phyloP scores from a whole-genome alignment of 139 green algal species.

The Chlorella sorokiniana region DNA sequence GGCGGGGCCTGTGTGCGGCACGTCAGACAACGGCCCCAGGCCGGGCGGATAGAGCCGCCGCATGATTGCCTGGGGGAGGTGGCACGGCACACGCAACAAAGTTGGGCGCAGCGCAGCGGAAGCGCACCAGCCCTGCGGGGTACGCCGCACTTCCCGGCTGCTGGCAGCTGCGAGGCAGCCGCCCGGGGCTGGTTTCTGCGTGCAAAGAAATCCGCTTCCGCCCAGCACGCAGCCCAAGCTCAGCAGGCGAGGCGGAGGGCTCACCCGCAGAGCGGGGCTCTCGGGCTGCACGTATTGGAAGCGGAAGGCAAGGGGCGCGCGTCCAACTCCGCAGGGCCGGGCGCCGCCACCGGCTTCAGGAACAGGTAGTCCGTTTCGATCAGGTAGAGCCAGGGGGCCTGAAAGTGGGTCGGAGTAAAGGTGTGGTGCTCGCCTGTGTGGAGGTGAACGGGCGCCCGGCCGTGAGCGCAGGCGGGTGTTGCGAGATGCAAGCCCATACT shows the following conservation, averaged over 20 bases:
- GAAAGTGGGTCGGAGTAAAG: not conserved
- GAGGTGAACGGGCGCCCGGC: no score
- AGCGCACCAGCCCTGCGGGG: no score
- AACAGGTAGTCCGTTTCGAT: slow-evolving; percentile 86
- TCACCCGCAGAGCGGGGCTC: not conserved
- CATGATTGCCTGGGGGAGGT: slow-evolving; percentile 39
- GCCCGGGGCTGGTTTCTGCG: no score
- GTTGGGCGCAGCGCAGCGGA: no score
- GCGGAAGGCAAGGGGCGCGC: slow-evolving; percentile 52
- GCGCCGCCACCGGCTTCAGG: slow-evolving; percentile 63
- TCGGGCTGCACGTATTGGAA: slow-evolving; percentile 73
- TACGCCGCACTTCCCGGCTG: no score
- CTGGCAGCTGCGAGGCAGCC: no score
- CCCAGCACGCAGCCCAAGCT: no score
- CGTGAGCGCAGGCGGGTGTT: no score
- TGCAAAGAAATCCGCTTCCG: no score
- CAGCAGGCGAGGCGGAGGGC: not conserved
- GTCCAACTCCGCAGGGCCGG: slow-evolving; percentile 29
- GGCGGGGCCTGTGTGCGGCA: slow-evolving; percentile 53
- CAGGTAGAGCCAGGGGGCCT: slow-evolving; percentile 83
- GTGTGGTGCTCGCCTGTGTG: not conserved
- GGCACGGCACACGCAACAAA: not conserved
- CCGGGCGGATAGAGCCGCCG: slow-evolving; percentile 46
- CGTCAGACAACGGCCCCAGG: slow-evolving; percentile 33
- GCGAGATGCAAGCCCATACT: no score